These are phyloP conservation scores for Lycium ferocissimum DNA, from an alignment of 257 asterid species.

Conservation along the genomic window DNA sequence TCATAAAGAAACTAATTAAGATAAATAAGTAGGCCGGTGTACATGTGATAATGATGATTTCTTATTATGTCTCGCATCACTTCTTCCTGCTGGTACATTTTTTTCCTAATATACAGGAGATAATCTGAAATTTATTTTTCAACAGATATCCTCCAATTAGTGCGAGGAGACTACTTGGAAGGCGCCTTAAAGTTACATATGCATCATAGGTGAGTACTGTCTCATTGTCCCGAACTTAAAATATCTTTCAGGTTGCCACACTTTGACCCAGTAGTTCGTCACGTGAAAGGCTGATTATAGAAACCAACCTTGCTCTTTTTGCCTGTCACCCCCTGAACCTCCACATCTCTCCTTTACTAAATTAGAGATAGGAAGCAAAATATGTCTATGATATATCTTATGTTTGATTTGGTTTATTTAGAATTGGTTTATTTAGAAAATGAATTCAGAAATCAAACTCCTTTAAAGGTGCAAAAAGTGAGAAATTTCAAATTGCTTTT, in stretches of 20 bases:
- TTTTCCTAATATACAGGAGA: neutral
- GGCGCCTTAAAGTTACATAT: slow-evolving; percentile 52
- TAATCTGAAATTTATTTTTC: slow-evolving; percentile 23
- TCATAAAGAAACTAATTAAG: neutral
- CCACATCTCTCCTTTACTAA: neutral
- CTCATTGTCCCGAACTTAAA: neutral
- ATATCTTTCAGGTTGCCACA: neutral
- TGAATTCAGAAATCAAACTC: neutral
- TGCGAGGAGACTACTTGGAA: slow-evolving; percentile 55
- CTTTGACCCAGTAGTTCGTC: neutral
- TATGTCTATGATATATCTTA: neutral
- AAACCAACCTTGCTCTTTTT: slow-evolving; percentile 1
- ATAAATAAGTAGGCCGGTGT: neutral
- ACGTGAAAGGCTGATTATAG: neutral
- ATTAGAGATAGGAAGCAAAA: neutral
- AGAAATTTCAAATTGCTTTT: neutral
- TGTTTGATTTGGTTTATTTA: slow-evolving; percentile 13
- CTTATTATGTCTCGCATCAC: neutral
- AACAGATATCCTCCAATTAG: slow-evolving; percentile 64
- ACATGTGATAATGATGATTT: neutral
- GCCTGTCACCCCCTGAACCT: neutral
- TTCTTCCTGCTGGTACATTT: neutral
- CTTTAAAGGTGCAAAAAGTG: neutral
- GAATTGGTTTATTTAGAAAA: too few species aligned
- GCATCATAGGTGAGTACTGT: slow-evolving; percentile 27